Evolutionary conservation across 2,329 filamentous ascomycete genomes (phyloP), one percentile per base, ranked within the genome.

Genomic region (Xylariaceae sp.): DNA sequence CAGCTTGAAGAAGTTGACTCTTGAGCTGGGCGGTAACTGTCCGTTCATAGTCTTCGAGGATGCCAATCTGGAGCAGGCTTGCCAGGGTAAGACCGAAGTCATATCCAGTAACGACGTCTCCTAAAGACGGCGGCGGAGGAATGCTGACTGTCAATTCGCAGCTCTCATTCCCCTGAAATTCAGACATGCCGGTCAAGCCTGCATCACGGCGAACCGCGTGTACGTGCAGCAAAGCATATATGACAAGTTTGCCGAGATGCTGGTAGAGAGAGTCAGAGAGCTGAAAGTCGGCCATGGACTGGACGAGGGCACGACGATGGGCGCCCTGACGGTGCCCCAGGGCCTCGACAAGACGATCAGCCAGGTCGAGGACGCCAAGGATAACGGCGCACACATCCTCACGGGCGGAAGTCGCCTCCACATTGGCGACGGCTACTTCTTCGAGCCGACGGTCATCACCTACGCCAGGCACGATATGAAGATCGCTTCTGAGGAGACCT

Each of bases 11-110:
- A 83, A 82, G 3, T 70, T 78, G 13, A 66, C 85, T 2, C 73
- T 87, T 57, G 83, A 88, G 59, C 68, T 87, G 0, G 83, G 83
- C 1, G 83, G 83, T 9, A 87, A 87, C 59, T 79, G 80, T 4
- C 76, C 74, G 2, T 75, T 80, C 3, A 71, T 87, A 36, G 73
- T 86, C 2, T 71, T 83, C 43, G 76, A 82, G 35, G 82, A 86
- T 53, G 81, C 82, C 15, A 72, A 85, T 48, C 48, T 86, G 31
- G 68, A 81, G 16, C 73, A 72, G 33, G 79, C 82, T 2, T 75
- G 78, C 1, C 62, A 64, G 15, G 69, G 70, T 57, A 27, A 43
- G 48, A 6, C 21, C 11, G 11, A 24, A 24, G 21, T 11, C 21
- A 6, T 24, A 24, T 24, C 6, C 21, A 24, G 21, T 24, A 24